Percentiles rank a stretch among this genome's conserved stretches.
Conservation (phyloP, 2,329 filamentous ascomycete genomes). For the Coleophoma crateriformis region DNA sequence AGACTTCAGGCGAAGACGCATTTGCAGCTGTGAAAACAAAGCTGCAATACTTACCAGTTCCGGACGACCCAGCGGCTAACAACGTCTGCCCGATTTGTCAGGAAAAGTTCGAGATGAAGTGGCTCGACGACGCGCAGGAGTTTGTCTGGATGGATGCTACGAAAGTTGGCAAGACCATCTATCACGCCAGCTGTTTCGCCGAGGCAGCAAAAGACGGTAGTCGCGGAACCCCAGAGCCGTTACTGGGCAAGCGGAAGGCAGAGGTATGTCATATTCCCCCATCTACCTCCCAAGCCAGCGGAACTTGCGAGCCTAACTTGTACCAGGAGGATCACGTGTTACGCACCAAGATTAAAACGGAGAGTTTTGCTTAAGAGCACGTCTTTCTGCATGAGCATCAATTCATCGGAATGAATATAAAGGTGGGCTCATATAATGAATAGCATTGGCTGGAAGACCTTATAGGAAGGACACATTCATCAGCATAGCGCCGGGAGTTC, state of each 20-base stretch:
- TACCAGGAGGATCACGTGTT: conserved; percentile 20
- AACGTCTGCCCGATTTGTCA: conserved; percentile 89
- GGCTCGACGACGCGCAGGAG: conserved; percentile 89
- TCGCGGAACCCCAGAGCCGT: conserved; percentile 54
- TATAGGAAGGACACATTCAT: no score
- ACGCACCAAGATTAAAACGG: conserved; percentile 24
- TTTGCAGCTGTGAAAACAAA: conserved; percentile 40
- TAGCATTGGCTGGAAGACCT: no score
- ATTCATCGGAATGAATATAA: no score
- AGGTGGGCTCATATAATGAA: no score
- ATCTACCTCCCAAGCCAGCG: not conserved
- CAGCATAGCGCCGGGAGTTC: no score
- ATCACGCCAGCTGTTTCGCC: conserved; percentile 83
- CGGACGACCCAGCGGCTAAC: conserved; percentile 71
- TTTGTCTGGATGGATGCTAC: conserved; percentile 95
- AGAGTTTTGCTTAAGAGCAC: conserved; percentile 2
- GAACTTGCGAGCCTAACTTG: conserved; percentile 2
- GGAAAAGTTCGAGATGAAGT: conserved; percentile 88
- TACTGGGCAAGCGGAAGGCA: conserved; percentile 71
- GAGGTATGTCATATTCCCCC: conserved; percentile 42
- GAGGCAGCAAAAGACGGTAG: conserved; percentile 69
- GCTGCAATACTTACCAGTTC: conserved; percentile 73
- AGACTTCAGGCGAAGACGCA: conserved; percentile 32
- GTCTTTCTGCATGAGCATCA: not conserved
- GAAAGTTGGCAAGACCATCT: conserved; percentile 72